A percentile compares a stretch with the other conserved stretches of the same genome.
Conservation (phyloP, 2,329 filamentous ascomycete species). For the Drechslera avenae region DNA sequence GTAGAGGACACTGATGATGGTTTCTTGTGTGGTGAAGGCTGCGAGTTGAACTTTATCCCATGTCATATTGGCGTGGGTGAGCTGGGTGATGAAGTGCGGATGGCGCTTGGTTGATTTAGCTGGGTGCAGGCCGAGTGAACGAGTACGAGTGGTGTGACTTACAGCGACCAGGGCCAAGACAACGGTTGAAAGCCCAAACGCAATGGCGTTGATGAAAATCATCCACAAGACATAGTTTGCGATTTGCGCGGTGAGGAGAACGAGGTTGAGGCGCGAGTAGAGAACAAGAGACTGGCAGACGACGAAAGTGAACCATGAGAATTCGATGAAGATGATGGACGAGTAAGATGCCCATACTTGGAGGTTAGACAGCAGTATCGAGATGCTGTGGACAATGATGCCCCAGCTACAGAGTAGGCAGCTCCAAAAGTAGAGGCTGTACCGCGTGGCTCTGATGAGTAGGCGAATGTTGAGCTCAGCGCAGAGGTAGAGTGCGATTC, state of each 20-base stretch:
- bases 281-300: slow-evolving; percentile 64
- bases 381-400: slow-evolving; percentile 48
- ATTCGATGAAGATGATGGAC: slow-evolving; percentile 51
- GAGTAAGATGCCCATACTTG: slow-evolving; percentile 50
- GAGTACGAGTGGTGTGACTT: slow-evolving; percentile 27
- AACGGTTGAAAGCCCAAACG: slow-evolving; percentile 59
- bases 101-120: slow-evolving; percentile 22
- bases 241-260: slow-evolving; percentile 48
- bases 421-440: slow-evolving; percentile 57
- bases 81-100: slow-evolving; percentile 14
- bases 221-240: slow-evolving; percentile 55
- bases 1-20: slow-evolving; percentile 50
- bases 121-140: not conserved
- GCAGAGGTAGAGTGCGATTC: slow-evolving; percentile 42
- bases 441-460: slow-evolving; percentile 40
- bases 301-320: slow-evolving; percentile 64
- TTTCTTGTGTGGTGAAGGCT: slow-evolving; percentile 49
- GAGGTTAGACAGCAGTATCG: slow-evolving; percentile 50
- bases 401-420: slow-evolving; percentile 29
- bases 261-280: slow-evolving; percentile 65
- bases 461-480: slow-evolving; percentile 53
- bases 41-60: slow-evolving; percentile 51
- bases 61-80: slow-evolving; percentile 16
- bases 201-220: slow-evolving; percentile 60
- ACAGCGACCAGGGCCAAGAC: slow-evolving; percentile 58